These are phyloP conservation scores for Penicillium sp. DNA, from an alignment of 2,329 filamentous ascomycete species.

Conservation along the genomic window DNA sequence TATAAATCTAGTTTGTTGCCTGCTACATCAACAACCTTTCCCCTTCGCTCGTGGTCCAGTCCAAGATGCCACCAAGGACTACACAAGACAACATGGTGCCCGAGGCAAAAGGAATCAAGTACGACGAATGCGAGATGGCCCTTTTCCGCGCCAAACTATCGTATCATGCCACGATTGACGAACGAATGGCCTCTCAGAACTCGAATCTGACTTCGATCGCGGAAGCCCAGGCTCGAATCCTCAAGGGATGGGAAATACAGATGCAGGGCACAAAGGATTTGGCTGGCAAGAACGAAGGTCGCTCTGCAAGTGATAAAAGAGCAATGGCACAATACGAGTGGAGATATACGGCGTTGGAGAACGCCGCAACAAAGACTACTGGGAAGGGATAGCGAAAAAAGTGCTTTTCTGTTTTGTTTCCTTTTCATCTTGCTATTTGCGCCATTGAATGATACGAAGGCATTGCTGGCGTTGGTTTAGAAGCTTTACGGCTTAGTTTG, in stretches of 20 bases:
- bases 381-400: conserved; percentile 9
- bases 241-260: conserved; percentile 36
- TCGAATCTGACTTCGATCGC: conserved; percentile 32
- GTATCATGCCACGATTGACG: conserved; percentile 35
- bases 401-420: neutral
- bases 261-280: conserved; percentile 34
- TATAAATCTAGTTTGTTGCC: neutral
- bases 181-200: conserved; percentile 31
- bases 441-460: conserved; percentile 5
- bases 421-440: neutral
- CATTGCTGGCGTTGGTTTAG: conserved; percentile 30
- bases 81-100: conserved; percentile 24
- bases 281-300: conserved; percentile 28
- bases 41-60: neutral
- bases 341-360: conserved; percentile 33
- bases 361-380: conserved; percentile 26
- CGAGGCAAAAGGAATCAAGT: conserved; percentile 33
- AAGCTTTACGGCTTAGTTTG: conserved; percentile 6
- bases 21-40: neutral
- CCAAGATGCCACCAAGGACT: conserved; percentile 24
- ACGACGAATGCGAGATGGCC: conserved; percentile 38
- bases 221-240: conserved; percentile 32
- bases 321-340: conserved; percentile 35
- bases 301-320: conserved; percentile 30
- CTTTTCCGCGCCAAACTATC: conserved; percentile 36